phyloP scores from a whole-genome alignment of 1,284 basidiomycete species.

The Cutaneotrichosporon cyanovorans region DNA sequence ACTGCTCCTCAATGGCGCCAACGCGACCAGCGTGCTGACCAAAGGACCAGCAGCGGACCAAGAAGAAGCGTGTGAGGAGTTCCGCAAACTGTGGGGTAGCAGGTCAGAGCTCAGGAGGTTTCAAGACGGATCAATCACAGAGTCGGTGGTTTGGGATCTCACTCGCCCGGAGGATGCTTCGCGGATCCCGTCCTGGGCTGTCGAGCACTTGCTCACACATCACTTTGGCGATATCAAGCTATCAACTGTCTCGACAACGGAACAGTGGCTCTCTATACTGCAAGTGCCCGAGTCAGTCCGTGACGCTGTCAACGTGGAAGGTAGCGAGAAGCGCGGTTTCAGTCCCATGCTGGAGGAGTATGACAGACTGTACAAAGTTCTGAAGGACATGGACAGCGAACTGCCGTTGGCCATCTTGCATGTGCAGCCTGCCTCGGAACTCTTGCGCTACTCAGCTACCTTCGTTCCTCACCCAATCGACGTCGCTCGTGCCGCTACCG shows the following conservation, averaged over 20 bases:
- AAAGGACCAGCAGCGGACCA: slow-evolving; percentile 67
- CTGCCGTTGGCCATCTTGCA: slow-evolving; percentile 75
- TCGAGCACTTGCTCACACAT: slow-evolving; percentile 62
- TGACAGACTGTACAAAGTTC: slow-evolving; percentile 65
- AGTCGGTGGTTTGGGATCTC: slow-evolving; percentile 84
- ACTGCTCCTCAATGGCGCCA: slow-evolving; percentile 60
- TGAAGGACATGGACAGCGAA: slow-evolving; percentile 69
- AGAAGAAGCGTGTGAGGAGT: slow-evolving; percentile 50
- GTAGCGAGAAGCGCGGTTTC: slow-evolving; percentile 56
- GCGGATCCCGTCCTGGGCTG: slow-evolving; percentile 67
- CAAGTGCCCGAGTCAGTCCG: slow-evolving; percentile 56
- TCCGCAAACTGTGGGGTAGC: slow-evolving; percentile 83
- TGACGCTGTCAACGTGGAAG: slow-evolving; percentile 45
- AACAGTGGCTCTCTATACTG: slow-evolving; percentile 56
- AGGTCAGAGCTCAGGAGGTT: slow-evolving; percentile 92
- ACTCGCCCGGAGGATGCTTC: slow-evolving; percentile 61
- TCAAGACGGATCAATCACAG: slow-evolving; percentile 86
- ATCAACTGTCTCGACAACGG: slow-evolving; percentile 47
- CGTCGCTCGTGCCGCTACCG: slow-evolving; percentile 44
- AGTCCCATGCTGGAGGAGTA: slow-evolving; percentile 71
- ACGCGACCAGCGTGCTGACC: slow-evolving; percentile 76
- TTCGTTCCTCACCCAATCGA: slow-evolving; percentile 63
- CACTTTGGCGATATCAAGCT: slow-evolving; percentile 62
- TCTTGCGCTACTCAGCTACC: slow-evolving; percentile 73
- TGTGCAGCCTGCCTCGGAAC: slow-evolving; percentile 61